phyloP scores from a whole-genome alignment of 2,329 filamentous ascomycete species.

The Phialophora verrucosa region DNA sequence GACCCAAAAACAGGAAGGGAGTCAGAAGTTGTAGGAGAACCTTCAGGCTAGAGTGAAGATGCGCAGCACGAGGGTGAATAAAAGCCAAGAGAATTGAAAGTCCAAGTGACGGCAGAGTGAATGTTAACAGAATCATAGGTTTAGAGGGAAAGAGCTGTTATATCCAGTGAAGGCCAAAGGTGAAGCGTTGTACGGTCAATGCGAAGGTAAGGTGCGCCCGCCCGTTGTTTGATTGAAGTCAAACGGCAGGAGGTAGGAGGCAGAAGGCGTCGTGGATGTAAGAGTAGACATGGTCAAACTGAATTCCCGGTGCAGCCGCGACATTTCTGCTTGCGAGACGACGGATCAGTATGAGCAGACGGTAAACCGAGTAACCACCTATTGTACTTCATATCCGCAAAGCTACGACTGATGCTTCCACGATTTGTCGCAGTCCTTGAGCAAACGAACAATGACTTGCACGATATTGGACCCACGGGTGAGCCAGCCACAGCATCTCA shows the following conservation, averaged over 20 bases:
- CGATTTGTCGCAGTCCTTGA: too few species aligned
- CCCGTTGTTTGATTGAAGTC: not conserved
- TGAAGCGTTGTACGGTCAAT: not conserved
- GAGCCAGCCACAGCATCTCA: not conserved
- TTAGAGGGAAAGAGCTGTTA: too few species aligned
- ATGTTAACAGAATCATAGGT: not conserved
- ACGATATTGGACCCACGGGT: not conserved
- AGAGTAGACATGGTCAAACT: not conserved
- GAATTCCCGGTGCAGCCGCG: not conserved
- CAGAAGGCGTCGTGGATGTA: not conserved
- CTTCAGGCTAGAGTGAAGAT: not conserved
- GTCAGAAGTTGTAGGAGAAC: not conserved
- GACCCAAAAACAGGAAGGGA: not conserved
- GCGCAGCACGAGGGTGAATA: not conserved
- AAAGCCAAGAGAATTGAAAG: not conserved
- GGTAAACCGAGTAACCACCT: not conserved
- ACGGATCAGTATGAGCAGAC: not conserved
- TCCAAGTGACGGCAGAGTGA: not conserved
- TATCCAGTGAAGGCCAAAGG: not conserved
- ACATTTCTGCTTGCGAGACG: too few species aligned
- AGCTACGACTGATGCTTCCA: too few species aligned
- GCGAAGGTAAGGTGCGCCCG: not conserved
- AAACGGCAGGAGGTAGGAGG: not conserved
- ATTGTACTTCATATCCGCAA: too few species aligned
- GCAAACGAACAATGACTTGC: too few species aligned